Evolutionary conservation across 1,139 yeast genomes (phyloP).

Genomic region (Lodderomyces jiufengensis): DNA sequence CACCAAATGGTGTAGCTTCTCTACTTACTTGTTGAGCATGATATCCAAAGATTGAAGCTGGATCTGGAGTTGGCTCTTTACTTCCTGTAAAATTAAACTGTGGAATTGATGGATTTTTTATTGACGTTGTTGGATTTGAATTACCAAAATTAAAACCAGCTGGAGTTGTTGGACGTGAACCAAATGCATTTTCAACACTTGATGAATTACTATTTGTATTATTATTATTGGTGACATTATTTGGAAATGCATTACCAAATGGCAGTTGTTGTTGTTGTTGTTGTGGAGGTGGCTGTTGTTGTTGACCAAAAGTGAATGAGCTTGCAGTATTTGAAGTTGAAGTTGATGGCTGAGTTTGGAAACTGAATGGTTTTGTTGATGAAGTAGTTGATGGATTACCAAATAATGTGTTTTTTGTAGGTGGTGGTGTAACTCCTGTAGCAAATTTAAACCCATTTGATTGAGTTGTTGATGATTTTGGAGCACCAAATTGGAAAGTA

Average conservation of each 20-base stretch:
- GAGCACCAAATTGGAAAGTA: not conserved
- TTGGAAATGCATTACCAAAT: not conserved
- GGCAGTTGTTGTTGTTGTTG: not conserved
- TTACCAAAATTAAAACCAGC: slow-evolving; percentile 9
- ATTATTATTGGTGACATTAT: not conserved
- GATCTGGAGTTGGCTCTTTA: slow-evolving; percentile 27
- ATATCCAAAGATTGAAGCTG: slow-evolving; percentile 21
- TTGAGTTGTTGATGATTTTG: slow-evolving; percentile 3
- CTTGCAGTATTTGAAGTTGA: not conserved
- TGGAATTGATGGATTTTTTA: slow-evolving; percentile 7
- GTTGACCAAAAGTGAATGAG: slow-evolving; percentile 4
- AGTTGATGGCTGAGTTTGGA: not conserved
- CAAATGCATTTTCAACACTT: slow-evolving; percentile 4
- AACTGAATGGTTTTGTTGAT: slow-evolving; percentile 1
- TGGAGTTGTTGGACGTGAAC: slow-evolving; percentile 11
- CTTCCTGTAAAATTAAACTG: slow-evolving; percentile 19
- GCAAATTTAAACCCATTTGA: slow-evolving; percentile 13
- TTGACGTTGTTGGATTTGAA: slow-evolving; percentile 1
- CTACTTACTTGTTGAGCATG: slow-evolving; percentile 9
- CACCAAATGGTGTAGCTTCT: slow-evolving; percentile 13
- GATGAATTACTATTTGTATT: not conserved
- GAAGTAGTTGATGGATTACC: not conserved
- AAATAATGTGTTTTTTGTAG: slow-evolving; percentile 3
- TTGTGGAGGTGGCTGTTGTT: not conserved
- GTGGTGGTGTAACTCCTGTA: slow-evolving; percentile 11